Conservation (phyloP, 805 yeast genomes). For the Nakazawaea populi region DNA sequence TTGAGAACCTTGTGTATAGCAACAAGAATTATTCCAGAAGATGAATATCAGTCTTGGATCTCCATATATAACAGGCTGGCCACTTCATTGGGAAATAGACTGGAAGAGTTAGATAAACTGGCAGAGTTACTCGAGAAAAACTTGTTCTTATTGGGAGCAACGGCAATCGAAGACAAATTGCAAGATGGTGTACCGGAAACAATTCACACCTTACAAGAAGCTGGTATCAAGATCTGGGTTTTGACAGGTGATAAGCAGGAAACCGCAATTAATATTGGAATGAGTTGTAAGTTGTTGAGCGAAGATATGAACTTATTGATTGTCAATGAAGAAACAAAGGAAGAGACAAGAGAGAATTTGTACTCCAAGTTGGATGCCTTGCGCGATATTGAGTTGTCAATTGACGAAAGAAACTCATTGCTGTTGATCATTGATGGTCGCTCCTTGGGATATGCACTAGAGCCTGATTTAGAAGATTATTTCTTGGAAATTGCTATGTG, state of each 20-base stretch:
- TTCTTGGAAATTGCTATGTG: constrained; percentile 74
- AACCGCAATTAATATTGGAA: constrained; percentile 96
- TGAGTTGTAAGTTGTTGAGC: constrained; percentile 90
- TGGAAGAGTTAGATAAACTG: constrained; percentile 73
- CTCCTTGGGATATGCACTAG: constrained; percentile 81
- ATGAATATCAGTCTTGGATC: constrained; percentile 73
- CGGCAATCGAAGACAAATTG: constrained; percentile 95
- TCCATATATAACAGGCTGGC: constrained; percentile 69
- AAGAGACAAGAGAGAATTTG: constrained; percentile 70
- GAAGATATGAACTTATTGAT: constrained; percentile 94
- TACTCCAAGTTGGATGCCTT: constrained; percentile 73
- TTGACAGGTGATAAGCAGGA: constrained; percentile 98
- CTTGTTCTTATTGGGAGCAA: constrained; percentile 83
- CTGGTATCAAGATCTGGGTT: constrained; percentile 97
- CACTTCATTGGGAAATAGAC: constrained; percentile 70
- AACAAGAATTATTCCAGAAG: constrained; percentile 68
- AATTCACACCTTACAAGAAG: constrained; percentile 88
- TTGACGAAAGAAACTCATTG: constrained; percentile 67
- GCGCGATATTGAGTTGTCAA: constrained; percentile 55
- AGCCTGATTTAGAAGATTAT: constrained; percentile 69
- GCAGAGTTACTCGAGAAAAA: constrained; percentile 86
- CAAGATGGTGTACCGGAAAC: constrained; percentile 99
- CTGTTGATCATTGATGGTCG: constrained; percentile 94
- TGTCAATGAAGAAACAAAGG: constrained; percentile 79
- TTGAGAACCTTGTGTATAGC: constrained; percentile 93